Evolutionary conservation across 2,329 filamentous ascomycete genomes (phyloP).

Genomic region (Epicoccum sorghinum): DNA sequence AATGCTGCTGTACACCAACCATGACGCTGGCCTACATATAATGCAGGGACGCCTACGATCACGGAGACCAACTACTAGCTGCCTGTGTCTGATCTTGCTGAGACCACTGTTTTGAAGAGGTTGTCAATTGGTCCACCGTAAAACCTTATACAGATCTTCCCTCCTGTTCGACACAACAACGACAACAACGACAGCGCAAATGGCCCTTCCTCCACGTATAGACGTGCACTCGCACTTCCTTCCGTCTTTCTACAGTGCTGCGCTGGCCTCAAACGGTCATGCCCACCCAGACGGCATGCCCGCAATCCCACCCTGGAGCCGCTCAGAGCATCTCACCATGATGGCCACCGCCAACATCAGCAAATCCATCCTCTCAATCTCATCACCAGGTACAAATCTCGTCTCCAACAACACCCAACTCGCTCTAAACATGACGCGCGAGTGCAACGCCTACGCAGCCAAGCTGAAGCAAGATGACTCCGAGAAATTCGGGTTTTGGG

Average conservation of each 20-base stretch:
- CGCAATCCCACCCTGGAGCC: constrained; percentile 54
- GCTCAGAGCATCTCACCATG: constrained; percentile 54
- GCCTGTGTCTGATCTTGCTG: no score
- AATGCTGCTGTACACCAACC: background rate
- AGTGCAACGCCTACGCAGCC: constrained; percentile 51
- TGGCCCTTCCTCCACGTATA: constrained; percentile 45
- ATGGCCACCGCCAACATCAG: constrained; percentile 58
- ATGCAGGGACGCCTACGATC: no score
- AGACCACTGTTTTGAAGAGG: no score
- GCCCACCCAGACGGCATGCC: constrained; percentile 59
- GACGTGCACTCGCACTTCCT: constrained; percentile 59
- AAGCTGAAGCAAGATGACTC: constrained; percentile 47
- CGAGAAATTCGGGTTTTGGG: constrained; percentile 59
- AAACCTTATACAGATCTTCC: background rate
- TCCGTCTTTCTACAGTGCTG: constrained; percentile 50
- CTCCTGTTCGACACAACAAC: background rate
- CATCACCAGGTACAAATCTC: constrained; percentile 60
- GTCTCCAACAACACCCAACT: constrained; percentile 46
- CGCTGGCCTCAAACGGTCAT: constrained; percentile 51
- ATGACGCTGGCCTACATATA: background rate
- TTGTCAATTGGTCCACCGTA: no score
- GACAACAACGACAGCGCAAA: constrained; percentile 7
- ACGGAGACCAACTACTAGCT: no score
- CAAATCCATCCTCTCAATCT: constrained; percentile 62
- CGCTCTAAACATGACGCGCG: constrained; percentile 47